Evolutionary conservation across 768 basidiomycete species (phyloP).

Genomic region (Phylloporus sp.): DNA sequence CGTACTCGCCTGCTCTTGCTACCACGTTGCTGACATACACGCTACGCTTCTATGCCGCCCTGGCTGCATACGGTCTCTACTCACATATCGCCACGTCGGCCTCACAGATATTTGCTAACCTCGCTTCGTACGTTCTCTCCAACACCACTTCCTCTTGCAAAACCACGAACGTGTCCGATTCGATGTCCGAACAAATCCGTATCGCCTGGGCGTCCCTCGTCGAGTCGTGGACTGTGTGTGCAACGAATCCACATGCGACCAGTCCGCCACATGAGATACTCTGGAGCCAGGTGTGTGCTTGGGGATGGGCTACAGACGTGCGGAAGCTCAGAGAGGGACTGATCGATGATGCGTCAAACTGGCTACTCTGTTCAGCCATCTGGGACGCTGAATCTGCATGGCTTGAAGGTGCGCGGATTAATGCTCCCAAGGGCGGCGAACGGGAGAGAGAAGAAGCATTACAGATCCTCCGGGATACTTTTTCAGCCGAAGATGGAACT

Average conservation of each 20-base stretch:
- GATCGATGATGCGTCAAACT: conserved; percentile 22
- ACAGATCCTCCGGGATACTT: conserved; percentile 34
- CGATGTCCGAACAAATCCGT: conserved; percentile 27
- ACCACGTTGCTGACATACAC: conserved; percentile 50
- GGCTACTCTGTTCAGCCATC: conserved; percentile 30
- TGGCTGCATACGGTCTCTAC: conserved; percentile 79
- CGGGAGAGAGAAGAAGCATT: conserved; percentile 46
- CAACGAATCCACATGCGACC: conserved; percentile 86
- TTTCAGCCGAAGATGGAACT: conserved; percentile 29
- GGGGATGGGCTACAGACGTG: conserved; percentile 66
- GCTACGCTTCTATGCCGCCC: conserved; percentile 54
- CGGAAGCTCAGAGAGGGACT: conserved; percentile 37
- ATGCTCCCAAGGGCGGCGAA: conserved; percentile 62
- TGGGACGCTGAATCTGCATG: conserved; percentile 52
- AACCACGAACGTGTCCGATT: background rate
- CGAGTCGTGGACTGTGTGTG: conserved; percentile 73
- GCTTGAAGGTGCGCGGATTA: conserved; percentile 73
- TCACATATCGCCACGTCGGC: conserved; percentile 63
- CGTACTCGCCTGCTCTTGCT: conserved; percentile 35
- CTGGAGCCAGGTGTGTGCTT: conserved; percentile 83
- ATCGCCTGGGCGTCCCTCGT: conserved; percentile 56
- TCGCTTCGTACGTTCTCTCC: conserved; percentile 46
- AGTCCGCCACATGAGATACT: conserved; percentile 81
- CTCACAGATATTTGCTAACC: conserved; percentile 45
- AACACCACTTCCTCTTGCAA: conserved; percentile 21